Base-by-base conservation (phyloP, 176 grass and related monocot genomes). In the Avena insularis region DNA sequence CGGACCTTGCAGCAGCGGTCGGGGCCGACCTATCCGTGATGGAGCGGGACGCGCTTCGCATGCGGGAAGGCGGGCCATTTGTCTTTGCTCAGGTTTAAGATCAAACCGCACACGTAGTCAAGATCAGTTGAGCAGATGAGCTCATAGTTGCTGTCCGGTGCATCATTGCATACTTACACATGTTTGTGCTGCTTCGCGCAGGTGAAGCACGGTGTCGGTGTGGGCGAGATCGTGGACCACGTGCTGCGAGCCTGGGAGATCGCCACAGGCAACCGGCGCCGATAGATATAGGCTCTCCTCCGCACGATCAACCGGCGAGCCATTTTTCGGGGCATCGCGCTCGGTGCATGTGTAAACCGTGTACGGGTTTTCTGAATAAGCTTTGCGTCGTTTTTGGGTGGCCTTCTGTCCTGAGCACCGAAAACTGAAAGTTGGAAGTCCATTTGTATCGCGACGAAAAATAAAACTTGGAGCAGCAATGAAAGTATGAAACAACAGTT, bases 21-120 rank as follows among this genome's bases (percentile, higher is more conserved):
- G 96, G 96, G 70, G 96, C 93, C 82, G 90, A 96, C 63, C 90
- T 98, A 17, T 77, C 89, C 47, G 92, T 94, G 58, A 98, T 98
- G 97, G 97, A 98, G 35, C 80, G 94, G 2, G 97, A 98, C 46
- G 88, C 97, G 0, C 85, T 96, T 46, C 83, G 94, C 57, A 98
- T 98, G 97, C 85, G 94, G 16, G 97, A 98, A 89, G 97, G 92
- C 79, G 97, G 97, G 9, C 97, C 93, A 11, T 94, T 96, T 23
- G 92, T 98, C 25, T 96, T 98, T 88, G 93, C 97, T 12, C 97
- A 98, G 92, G 97, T 96, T 84, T 43, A 19, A 5, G 5, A 80
- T 62, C 21, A 82, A 76, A 75, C 0, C 12, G 14, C 16, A 8
- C 66, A 50, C 16, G 0, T n/a, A 20, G 17, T 9, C 56, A 8